A percentile compares a stretch with the other conserved stretches of the same genome.
phyloP scores from a whole-genome alignment of 805 yeast species.

The Sungouiozyma ichnusensis region DNA sequence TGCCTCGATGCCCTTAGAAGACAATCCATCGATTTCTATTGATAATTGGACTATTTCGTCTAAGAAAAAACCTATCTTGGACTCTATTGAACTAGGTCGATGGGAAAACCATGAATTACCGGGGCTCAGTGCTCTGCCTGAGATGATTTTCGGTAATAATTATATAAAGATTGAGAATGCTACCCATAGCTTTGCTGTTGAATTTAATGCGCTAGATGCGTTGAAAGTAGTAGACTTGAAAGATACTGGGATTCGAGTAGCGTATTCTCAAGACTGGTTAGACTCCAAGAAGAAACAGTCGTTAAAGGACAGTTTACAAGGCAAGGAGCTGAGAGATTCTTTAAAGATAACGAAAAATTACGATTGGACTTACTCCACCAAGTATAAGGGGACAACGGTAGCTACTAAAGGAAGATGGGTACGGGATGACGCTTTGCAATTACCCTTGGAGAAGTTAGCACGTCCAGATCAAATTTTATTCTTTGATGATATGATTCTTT shows the following conservation, averaged over 20 bases:
- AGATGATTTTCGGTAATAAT: slow-evolving; percentile 93
- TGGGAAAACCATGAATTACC: slow-evolving; percentile 43
- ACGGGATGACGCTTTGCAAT: slow-evolving; percentile 28
- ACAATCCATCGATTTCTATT: slow-evolving; percentile 58
- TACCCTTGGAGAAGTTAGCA: slow-evolving; percentile 64
- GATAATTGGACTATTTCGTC: slow-evolving; percentile 70
- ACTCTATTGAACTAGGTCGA: slow-evolving; percentile 59
- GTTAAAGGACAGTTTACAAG: slow-evolving; percentile 14
- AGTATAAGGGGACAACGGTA: slow-evolving; percentile 53
- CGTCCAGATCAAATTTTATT: slow-evolving; percentile 78
- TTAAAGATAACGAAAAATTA: slow-evolving; percentile 65
- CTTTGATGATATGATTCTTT: slow-evolving; percentile 79
- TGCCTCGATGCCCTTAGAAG: slow-evolving; percentile 51
- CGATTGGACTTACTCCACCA: slow-evolving; percentile 93
- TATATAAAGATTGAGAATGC: slow-evolving; percentile 41
- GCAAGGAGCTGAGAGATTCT: slow-evolving; percentile 32
- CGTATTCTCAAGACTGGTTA: slow-evolving; percentile 83
- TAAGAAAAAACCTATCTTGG: slow-evolving; percentile 64
- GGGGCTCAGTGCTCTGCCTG: slow-evolving; percentile 74
- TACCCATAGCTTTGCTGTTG: slow-evolving; percentile 33
- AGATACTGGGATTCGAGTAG: slow-evolving; percentile 56
- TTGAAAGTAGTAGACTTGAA: slow-evolving; percentile 41
- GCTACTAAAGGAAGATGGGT: slow-evolving; percentile 9
- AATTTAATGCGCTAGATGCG: slow-evolving; percentile 68
- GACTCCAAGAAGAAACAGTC: slow-evolving; percentile 29